phyloP scores from a whole-genome alignment of 345 rosid genomes.

The Gossypium stocksii region DNA sequence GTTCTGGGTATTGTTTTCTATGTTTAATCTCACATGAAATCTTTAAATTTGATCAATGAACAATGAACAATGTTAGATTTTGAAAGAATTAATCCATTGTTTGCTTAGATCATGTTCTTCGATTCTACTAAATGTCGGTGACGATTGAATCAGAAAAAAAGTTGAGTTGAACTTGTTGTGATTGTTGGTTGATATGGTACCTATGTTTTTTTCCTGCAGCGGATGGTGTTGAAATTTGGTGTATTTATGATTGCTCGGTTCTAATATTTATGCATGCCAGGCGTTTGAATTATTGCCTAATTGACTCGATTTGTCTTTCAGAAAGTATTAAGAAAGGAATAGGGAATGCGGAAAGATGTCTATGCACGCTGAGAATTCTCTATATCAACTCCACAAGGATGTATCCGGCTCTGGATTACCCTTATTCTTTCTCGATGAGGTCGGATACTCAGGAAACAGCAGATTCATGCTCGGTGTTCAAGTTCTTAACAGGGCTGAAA shows the following conservation, averaged over 20 bases:
- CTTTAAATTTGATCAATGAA: no score
- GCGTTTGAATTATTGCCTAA: not conserved
- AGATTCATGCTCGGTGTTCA: conserved; percentile 8
- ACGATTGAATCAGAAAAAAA: not conserved
- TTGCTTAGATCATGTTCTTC: not conserved
- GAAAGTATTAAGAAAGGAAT: conserved; percentile 10
- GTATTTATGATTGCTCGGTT: not conserved
- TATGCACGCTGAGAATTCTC: conserved; percentile 24
- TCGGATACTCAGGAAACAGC: not conserved
- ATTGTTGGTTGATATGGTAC: not conserved
- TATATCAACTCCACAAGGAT: conserved; percentile 17
- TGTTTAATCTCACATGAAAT: no score
- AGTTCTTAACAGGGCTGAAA: conserved; percentile 14
- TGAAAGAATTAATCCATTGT: no score
- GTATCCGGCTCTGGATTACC: conserved; percentile 15
- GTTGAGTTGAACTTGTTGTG: not conserved
- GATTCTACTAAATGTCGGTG: not conserved
- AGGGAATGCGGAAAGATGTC: conserved; percentile 57
- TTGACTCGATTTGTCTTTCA: conserved; percentile 4
- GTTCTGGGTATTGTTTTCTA: no score
- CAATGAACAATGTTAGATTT: no score
- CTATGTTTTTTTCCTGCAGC: no score
- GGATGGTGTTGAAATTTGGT: not conserved
- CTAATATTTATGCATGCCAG: not conserved
- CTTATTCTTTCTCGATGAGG: conserved; percentile 14